These are phyloP conservation scores for Leucocoprinus leucothites DNA, from an alignment of 768 basidiomycete genomes.

Conservation along the genomic window DNA sequence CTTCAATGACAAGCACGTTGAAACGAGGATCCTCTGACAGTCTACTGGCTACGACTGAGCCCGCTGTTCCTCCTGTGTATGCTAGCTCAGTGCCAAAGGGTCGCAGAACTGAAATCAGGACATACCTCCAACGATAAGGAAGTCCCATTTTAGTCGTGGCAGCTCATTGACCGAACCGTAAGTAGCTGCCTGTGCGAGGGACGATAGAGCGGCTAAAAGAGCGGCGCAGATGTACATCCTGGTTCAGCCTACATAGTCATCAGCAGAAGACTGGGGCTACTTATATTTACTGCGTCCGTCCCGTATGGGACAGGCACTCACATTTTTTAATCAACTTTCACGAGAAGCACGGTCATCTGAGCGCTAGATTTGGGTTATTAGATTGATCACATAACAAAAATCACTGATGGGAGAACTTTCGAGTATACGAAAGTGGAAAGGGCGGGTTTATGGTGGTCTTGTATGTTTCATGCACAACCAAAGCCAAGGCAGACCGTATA, in stretches of 20 bases:
- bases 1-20: background rate
- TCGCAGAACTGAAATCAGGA: background rate
- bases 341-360: no score
- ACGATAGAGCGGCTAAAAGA: background rate
- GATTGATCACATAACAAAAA: background rate
- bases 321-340: no score
- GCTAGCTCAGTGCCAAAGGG: background rate
- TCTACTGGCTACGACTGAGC: background rate
- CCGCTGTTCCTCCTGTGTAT: background rate
- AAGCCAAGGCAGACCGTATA: background rate
- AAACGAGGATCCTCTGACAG: background rate
- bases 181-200: background rate
- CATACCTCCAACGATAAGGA: conserved; percentile 21
- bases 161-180: conserved; percentile 4
- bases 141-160: conserved; percentile 12
- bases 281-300: no score
- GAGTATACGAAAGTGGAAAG: background rate
- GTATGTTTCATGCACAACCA: background rate
- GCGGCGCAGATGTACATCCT: background rate
- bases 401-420: background rate
- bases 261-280: no score
- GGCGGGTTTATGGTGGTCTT: conserved; percentile 2
- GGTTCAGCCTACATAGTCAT: no score
- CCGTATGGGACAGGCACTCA: no score
- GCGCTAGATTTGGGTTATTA: background rate